phyloP scores from a whole-genome alignment of 169 alveolate genomes.

The Plasmodium relictum region DNA sequence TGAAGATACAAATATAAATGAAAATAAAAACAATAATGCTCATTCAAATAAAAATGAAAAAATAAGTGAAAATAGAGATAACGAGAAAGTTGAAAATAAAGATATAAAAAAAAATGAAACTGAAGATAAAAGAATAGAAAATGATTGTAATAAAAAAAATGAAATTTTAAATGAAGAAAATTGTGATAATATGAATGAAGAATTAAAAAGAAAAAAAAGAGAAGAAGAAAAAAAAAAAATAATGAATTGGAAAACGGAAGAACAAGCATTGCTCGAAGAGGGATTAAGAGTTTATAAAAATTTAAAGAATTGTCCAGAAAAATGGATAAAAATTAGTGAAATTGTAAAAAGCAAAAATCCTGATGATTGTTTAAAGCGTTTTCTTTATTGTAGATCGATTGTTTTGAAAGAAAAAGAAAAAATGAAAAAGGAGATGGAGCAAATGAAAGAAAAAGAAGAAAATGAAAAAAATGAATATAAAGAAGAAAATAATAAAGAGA shows the following conservation, averaged over 20 bases:
- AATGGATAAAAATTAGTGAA: conserved; percentile 66
- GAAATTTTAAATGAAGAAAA: neutral
- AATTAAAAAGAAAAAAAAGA: conserved; percentile 44
- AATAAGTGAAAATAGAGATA: neutral
- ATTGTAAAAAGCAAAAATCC: conserved; percentile 53
- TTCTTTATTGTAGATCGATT: conserved; percentile 60
- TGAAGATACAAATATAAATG: neutral
- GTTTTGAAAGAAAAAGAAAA: conserved; percentile 63
- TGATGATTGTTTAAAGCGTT: conserved; percentile 70
- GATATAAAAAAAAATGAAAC: neutral
- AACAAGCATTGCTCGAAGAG: conserved; percentile 68
- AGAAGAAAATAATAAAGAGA: neutral
- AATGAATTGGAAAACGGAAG: conserved; percentile 60
- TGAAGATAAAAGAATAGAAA: neutral
- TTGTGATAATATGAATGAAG: conserved; percentile 12
- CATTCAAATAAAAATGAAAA: neutral
- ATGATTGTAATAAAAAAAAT: neutral
- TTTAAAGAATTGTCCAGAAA: conserved; percentile 70
- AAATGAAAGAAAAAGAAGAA: conserved; percentile 4
- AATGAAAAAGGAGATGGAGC: conserved; percentile 20
- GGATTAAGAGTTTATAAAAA: conserved; percentile 50
- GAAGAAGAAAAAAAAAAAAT: conserved; percentile 76
- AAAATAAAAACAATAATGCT: neutral
- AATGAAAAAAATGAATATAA: conserved; percentile 5
- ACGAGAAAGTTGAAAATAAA: neutral